phyloP scores from a whole-genome alignment of 164 flowering plant species.

The Chimonanthus praecox region DNA sequence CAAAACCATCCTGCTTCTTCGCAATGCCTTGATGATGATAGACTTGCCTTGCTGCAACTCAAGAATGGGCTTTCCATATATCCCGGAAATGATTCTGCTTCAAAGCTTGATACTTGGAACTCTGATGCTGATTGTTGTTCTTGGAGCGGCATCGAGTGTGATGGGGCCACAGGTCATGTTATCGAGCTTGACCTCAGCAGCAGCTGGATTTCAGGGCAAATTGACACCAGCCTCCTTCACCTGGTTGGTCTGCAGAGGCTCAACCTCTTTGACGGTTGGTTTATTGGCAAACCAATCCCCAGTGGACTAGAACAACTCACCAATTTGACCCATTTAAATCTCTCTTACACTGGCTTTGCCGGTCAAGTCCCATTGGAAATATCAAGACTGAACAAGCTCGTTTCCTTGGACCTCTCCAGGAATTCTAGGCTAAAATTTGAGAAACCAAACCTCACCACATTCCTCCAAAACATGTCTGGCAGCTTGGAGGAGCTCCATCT shows the following conservation, averaged over 20 bases:
- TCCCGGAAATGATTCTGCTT: too few relatives aligned
- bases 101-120: constrained; percentile 2
- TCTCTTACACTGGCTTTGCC: constrained; percentile 1
- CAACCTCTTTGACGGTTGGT: constrained; percentile 6
- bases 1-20: too few relatives aligned
- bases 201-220: constrained; percentile 1
- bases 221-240: constrained; percentile 12
- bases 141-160: constrained; percentile 18
- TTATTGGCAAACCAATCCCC: not conserved
- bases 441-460: not conserved
- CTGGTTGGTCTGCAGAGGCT: constrained; percentile 11
- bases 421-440: too few relatives aligned
- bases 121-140: constrained; percentile 2
- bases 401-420: too few relatives aligned
- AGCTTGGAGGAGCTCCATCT: too few relatives aligned
- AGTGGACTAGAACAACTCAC: not conserved
- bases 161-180: constrained; percentile 4
- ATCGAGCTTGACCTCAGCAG: constrained; percentile 15
- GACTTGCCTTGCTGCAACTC: not conserved
- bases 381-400: not conserved
- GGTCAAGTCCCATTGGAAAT: constrained; percentile 17
- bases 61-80: not conserved
- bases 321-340: constrained; percentile 12
- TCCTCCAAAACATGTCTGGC: too few relatives aligned
- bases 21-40: not conserved